Base-by-base conservation (phyloP, 768 basidiomycete species). In the Coprinopsis cinerea region DNA sequence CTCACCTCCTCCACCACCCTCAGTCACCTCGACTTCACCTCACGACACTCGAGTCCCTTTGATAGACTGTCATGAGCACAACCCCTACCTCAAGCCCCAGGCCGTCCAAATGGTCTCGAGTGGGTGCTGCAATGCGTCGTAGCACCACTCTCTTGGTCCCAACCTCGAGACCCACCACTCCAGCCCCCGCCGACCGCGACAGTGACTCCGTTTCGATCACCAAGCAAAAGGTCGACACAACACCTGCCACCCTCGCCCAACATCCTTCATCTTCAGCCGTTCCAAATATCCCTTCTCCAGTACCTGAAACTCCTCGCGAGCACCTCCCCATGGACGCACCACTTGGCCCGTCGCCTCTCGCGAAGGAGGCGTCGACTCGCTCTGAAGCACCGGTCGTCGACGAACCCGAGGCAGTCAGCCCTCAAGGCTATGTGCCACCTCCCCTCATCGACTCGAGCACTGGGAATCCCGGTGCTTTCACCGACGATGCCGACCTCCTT, bases 301-400 rank as follows among this genome's bases (percentile, higher is more conserved):
- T 88, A 51, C 71, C 78, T 1, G 86, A 88, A 60, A 85, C 82
- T 2, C 83, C 85, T 24, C 74, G 73, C 6, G 74, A 82, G 22
- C 81, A 83, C 57, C 75, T 70, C 7, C 77, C 72, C 13, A 74
- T 68, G 2, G 53, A 67, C 25, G 55, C 54, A 27, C 63, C 64
- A 13, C 59, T 66, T 7, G 73, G 64, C 0, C 70, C 69, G 24
- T 77, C 80, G 20, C 76, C 77, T 22, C 67, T 77, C 24, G 61
- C 65, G 28, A 68, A 66, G 13, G 54, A 61, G 34, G 58, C 64
- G 28, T 57, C 55, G 13, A 54, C 60, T 2, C 55, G 55, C 17
- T 28, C 51, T 2, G 41, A n/a, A 3, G 22, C 58, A 15, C 40
- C 34, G 22, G 13, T 50, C 4, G 20, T 51, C 24, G 25, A 53